These are phyloP conservation scores for Prunella vulgaris DNA, from an alignment of 257 asterid species.

Conservation along the genomic window DNA sequence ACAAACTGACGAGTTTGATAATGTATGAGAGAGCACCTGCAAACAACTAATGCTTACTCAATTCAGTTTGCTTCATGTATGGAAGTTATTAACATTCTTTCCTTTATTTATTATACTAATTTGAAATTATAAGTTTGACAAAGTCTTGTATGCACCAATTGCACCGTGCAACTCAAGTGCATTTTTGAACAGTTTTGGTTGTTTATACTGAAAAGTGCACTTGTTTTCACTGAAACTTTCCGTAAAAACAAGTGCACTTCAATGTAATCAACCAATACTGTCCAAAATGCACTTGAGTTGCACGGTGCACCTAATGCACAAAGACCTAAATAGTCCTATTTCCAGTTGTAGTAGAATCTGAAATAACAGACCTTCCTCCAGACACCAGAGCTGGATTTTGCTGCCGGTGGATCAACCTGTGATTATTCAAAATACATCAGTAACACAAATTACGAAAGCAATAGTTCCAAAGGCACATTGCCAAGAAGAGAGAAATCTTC, in stretches of 20 bases:
- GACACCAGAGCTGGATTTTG: constrained; percentile 43
- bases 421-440: constrained; percentile 17
- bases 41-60: background rate
- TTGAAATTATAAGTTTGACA: background rate
- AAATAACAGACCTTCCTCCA: constrained; percentile 54
- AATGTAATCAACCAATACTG: too few species aligned
- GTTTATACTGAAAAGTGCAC: too few species aligned
- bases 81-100: constrained; percentile 25
- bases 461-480: background rate
- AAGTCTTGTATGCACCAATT: too few species aligned
- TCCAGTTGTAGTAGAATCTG: constrained; percentile 7
- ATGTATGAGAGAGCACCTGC: background rate
- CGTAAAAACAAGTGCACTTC: too few species aligned
- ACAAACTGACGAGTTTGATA: background rate
- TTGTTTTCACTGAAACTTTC: too few species aligned
- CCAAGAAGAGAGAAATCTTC: background rate
- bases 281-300: too few species aligned
- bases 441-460: background rate
- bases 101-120: constrained; percentile 20
- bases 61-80: background rate
- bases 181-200: too few species aligned
- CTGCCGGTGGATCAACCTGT: constrained; percentile 61
- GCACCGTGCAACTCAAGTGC: too few species aligned
- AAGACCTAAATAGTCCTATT: background rate
- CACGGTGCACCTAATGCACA: too few species aligned